Base-by-base conservation (phyloP, 2,329 filamentous ascomycete species). In the Akanthomyces muscarius region DNA sequence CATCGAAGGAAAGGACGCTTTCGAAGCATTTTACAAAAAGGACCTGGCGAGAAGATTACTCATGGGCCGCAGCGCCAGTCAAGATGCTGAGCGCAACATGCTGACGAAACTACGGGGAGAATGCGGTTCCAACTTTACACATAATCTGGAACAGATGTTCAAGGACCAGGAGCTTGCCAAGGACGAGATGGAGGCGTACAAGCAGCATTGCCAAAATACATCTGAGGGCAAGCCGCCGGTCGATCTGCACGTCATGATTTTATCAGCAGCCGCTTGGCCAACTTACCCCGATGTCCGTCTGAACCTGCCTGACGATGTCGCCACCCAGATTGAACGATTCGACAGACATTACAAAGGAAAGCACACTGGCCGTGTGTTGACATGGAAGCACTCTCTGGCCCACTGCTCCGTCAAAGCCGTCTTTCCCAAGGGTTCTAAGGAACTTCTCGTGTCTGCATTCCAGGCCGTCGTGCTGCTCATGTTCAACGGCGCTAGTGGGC, bases 1-100 rank as follows among this genome's bases (percentile, higher is more conserved):
- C 74, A 91, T 99, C 41, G 89, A 98, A 72, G 95, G 95, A 67
- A 99, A 99, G 74, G 94, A 96, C 62, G 91, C 97, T 0, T 99
- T 99, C 66, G 95, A 99, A 74, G 94, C 95, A 1, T 99, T 99
- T 73, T 99, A 99, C 83, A 99, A 99, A 80, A 96, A 95, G 71
- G 95, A 98, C 71, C 83, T 99, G 57, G 94, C 96, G 1, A 86
- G 93, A 18, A 86, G 95, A 53, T 78, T 99, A 48, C 82, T 99
- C 62, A 93, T 98, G 91, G 89, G 89, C 45, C 86, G 93, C 66
- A 97, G 92, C 72, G 93, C 94, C 25, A 97, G 92, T 71, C 90
- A 94, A 62, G 95, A 99, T 75, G 94, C 95, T 0, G 96, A 99
- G 77, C 86, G 93, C 66, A 96, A 90, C 76, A 99, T 99, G 95